Evolutionary conservation across 2,329 filamentous ascomycete species (phyloP).

Genomic region (Dothiorella sarmentorum): DNA sequence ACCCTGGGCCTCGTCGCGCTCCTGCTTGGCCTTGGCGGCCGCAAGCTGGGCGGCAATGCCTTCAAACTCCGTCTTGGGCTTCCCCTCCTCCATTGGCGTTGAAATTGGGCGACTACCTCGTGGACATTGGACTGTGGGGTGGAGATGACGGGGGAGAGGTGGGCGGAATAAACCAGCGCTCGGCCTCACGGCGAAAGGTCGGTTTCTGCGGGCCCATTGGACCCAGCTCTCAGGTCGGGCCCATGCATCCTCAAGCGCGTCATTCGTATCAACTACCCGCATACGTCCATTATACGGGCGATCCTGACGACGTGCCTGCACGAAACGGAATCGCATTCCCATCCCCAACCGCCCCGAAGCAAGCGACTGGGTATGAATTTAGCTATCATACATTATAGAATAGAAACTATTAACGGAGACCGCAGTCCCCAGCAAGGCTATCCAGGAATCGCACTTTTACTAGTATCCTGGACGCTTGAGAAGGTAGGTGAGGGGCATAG

Average conservation of each 20-base stretch:
- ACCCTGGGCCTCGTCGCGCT: conserved; percentile 31
- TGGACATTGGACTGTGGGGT: not conserved
- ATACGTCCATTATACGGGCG: conserved; percentile 11
- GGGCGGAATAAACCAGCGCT: conserved; percentile 13
- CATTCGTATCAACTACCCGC: conserved; percentile 7
- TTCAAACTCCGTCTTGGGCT: conserved; percentile 31
- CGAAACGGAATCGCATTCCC: conserved; percentile 32
- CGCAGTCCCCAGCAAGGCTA: conserved; percentile 30
- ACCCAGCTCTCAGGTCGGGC: no score
- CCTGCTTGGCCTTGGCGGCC: conserved; percentile 33
- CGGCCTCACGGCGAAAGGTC: conserved; percentile 11
- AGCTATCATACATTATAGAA: conserved; percentile 42
- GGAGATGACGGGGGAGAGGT: not conserved
- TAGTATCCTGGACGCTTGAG: conserved; percentile 31
- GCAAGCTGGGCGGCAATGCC: conserved; percentile 36
- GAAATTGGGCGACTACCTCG: not conserved
- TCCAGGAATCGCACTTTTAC: conserved; percentile 12
- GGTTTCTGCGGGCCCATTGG: no score
- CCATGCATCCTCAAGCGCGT: not conserved
- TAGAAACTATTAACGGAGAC: conserved; percentile 40
- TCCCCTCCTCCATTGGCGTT: conserved; percentile 36
- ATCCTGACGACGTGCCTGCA: no score
- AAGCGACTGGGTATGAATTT: conserved; percentile 11
- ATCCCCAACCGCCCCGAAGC: conserved; percentile 26
- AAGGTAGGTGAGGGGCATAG: conserved; percentile 30